Base-by-base conservation (phyloP, 495 filamentous ascomycete genomes). In the Pseudoneurospora amorphoporcata region DNA sequence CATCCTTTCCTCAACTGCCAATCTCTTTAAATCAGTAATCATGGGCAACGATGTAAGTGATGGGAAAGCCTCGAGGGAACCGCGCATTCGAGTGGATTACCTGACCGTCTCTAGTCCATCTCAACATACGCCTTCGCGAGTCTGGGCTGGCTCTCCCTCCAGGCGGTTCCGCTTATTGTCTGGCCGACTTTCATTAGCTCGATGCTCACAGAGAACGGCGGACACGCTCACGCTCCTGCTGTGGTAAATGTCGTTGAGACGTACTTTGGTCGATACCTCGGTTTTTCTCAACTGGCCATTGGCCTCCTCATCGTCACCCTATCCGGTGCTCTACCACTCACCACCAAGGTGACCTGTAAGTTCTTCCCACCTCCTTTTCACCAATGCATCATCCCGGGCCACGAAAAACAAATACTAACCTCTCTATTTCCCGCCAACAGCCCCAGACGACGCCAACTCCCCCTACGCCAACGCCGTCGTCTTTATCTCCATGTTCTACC, bases 301-400 rank as follows among this genome's bases (percentile, higher is more conserved):
- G 90, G 88, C 43, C 74, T 88, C 12, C 79, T 95, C 41, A 86
- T 86, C 7, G 81, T 94, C 41, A 86, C 94, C 71, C 82, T 95
- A 2, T 91, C 92, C 0, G 94, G 93, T 70, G 87, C 87, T 6
- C 85, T 97, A n/a, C 94, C 93, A 0, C 80, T 96, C 19, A 87
- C 86, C 3, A 84, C 88, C 17, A 75, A 82, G 0, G 41, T 47
- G 14, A 77, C 79, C 8, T 39, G 79, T 81, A 74, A 37, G 77
- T 71, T 19, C 72, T 84, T 4, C 19, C 43, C 29, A 23, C 43
- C 69, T 43, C 23, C 0, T 53, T 39, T 23, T 6, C 58, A 32
- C n/a, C n/a, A 68, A n/a, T 53, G 38, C 43, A 39, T 70, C 10
- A 23, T 1, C 19, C 19, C 1, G 2, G 45, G 19, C 4, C 45